Evolutionary conservation across 371 early-diverging fungal genomes (phyloP), one percentile per base, ranked within the genome.

Genomic region (Neoconidiobolus thromboides): DNA sequence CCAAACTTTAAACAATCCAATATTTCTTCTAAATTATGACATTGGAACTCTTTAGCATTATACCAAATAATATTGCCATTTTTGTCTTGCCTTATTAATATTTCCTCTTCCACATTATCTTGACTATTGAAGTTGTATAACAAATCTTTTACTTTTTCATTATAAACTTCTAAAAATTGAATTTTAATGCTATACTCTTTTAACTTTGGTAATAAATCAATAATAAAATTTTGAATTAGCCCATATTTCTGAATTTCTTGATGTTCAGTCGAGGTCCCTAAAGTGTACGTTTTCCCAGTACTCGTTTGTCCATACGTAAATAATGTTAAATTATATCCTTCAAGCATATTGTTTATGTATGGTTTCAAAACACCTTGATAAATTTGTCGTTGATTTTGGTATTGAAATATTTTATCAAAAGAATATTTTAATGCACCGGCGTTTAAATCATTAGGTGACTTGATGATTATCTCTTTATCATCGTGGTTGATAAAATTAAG

Each of bases 261-360:
- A 26, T 26, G 26, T 26, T 26, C 26, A 26, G 26, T 26, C 5
- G 77, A 84, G 44, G 91, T 91, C 55, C 93, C 92, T 97, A 99
- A 98, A 4, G 99, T 99, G 67, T 90, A 93, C 3, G 99, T 99
- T 74, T 99, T 99, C 56, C 98, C 98, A 6, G 89, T 87, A 4
- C 92, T 90, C 10, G 92, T 91, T 77, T 96, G 91, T 9, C 58
- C 58, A 48, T 58, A 58, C 2, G 58, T 48, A 3, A 58, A 49
- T 1, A 58, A 10, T 15, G 58, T 58, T 7, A 48, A 36, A 36
- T 58, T 58, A 43, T 47, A 58, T 12, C 58, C 58, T 6, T 46
- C 46, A 10, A 58, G 7, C 46, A 58, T 15, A 36, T 36, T 36
- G 1, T 44, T 26, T 3, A 58, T 48, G 0, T 26, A 48, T 3